Conservation (phyloP, 2,329 filamentous ascomycete genomes). For the Talaromyces sp. region DNA sequence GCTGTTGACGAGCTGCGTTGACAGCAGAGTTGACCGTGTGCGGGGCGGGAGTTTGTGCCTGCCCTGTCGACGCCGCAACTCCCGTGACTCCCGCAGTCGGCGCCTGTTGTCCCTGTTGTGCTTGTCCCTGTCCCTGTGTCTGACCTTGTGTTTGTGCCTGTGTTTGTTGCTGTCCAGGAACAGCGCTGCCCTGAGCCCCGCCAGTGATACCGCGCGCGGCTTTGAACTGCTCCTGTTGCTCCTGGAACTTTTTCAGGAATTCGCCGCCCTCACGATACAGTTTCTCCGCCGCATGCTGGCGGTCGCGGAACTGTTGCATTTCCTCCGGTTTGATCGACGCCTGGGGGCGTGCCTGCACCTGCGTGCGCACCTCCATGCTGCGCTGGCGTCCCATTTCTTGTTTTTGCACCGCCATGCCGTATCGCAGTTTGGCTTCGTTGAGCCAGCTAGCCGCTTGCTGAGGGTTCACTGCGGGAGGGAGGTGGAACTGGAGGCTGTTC, state of each 20-base stretch:
- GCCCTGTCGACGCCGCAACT: constrained; percentile 16
- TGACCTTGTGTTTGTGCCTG: constrained; percentile 11
- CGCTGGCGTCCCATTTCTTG: constrained; percentile 43
- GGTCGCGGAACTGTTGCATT: constrained; percentile 37
- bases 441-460: constrained; percentile 43
- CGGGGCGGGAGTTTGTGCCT: constrained; percentile 33
- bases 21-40: constrained; percentile 47
- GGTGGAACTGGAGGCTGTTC: constrained; percentile 38
- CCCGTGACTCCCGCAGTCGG: not conserved
- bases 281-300: constrained; percentile 37
- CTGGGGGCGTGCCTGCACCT: constrained; percentile 34
- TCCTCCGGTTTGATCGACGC: constrained; percentile 34
- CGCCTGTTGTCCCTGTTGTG: constrained; percentile 2
- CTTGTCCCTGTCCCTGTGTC: constrained; percentile 8
- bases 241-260: constrained; percentile 44
- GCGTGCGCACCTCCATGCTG: constrained; percentile 36
- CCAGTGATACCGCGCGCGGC: constrained; percentile 19
- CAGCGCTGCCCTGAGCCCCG: constrained; percentile 4
- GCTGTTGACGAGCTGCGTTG: constrained; percentile 31
- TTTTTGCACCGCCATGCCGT: constrained; percentile 45
- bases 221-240: constrained; percentile 44
- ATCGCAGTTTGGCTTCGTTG: constrained; percentile 41
- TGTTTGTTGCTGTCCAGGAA: constrained; percentile 2
- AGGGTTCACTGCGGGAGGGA: constrained; percentile 41
- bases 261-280: constrained; percentile 40